These are phyloP conservation scores for Alternaria consortialis DNA, from an alignment of 2,329 filamentous ascomycete species.

Conservation along the genomic window DNA sequence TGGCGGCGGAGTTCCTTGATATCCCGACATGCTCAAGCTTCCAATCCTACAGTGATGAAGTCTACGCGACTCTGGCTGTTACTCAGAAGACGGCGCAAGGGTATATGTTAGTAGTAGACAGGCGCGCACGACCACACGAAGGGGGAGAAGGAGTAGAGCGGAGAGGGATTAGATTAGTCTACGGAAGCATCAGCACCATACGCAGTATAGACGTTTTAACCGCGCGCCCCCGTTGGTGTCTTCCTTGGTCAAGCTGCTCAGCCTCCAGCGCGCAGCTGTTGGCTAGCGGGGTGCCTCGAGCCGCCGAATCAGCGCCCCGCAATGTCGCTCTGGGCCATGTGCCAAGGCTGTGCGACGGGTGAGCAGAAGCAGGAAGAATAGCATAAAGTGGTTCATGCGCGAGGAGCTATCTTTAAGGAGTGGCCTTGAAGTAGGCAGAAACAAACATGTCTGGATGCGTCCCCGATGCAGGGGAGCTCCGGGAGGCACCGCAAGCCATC, in stretches of 20 bases:
- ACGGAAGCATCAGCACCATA: constrained; percentile 33
- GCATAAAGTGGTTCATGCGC: constrained; percentile 3
- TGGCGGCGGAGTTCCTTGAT: constrained; percentile 43
- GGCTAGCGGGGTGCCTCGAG: constrained; percentile 43
- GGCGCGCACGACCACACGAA: neutral
- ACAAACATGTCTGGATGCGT: constrained; percentile 5
- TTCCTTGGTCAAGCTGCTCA: constrained; percentile 41
- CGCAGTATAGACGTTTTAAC: constrained; percentile 26
- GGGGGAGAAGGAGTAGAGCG: constrained; percentile 3
- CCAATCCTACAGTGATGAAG: neutral
- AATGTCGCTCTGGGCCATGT: constrained; percentile 11
- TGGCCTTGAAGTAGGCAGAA: neutral
- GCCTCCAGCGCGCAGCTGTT: constrained; percentile 43
- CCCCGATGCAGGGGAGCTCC: constrained; percentile 3
- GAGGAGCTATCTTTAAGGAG: neutral
- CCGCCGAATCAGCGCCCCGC: constrained; percentile 38
- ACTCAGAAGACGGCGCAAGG: neutral
- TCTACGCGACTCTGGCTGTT: neutral
- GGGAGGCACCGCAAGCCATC: constrained; percentile 1
- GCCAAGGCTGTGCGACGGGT: constrained; percentile 26
- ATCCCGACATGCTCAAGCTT: constrained; percentile 40
- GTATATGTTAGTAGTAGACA: constrained; percentile 1
- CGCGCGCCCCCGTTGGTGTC: constrained; percentile 24
- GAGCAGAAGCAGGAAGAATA: constrained; percentile 10
- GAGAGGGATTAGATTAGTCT: constrained; percentile 16